Conservation (phyloP, 305 asterid genomes). For the Rubia tinctorum region DNA sequence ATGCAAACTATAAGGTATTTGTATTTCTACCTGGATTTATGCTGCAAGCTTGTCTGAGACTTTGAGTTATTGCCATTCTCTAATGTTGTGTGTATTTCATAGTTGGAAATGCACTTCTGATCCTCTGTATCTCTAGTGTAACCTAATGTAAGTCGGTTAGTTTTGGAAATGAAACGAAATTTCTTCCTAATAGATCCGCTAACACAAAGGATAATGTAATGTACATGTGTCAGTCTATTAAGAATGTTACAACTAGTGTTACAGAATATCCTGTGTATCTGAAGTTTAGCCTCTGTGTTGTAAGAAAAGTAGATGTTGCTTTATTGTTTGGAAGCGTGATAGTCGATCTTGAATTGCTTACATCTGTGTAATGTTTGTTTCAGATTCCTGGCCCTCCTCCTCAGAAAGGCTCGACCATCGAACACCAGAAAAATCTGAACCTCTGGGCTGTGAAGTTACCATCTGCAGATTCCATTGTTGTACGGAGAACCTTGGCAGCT, state of each 20-base stretch:
- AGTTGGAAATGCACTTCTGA: neutral
- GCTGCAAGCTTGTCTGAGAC: neutral
- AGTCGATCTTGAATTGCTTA: neutral
- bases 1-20: neutral
- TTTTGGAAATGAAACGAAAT: neutral
- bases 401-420: constrained; percentile 49
- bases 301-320: neutral
- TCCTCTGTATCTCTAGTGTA: neutral
- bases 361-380: constrained; percentile 7
- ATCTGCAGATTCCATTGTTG: constrained; percentile 76
- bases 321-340: neutral
- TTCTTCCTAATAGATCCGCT: neutral
- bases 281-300: neutral
- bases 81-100: neutral
- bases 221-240: neutral
- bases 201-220: neutral
- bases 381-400: constrained; percentile 85
- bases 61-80: neutral
- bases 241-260: neutral
- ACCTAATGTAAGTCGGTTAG: neutral
- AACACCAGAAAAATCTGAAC: constrained; percentile 65
- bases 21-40: neutral
- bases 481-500: constrained; percentile 62
- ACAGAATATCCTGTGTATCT: neutral
- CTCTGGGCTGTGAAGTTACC: constrained; percentile 84